These are phyloP conservation scores for Gentiana macrophylla DNA, from an alignment of 257 asterid species.

Conservation along the genomic window DNA sequence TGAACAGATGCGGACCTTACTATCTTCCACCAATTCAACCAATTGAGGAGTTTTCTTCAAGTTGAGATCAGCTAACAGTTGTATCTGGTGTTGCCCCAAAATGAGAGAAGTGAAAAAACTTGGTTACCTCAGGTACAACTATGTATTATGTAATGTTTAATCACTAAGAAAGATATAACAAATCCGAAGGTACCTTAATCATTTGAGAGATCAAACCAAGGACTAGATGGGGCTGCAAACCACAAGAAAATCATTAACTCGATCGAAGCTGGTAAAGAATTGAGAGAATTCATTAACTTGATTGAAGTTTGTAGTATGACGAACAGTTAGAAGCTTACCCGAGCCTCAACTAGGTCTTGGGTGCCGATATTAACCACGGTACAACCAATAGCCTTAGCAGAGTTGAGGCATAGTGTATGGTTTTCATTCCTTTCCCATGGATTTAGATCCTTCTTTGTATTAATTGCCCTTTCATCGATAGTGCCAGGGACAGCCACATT, in stretches of 20 bases:
- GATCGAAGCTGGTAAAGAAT: background rate
- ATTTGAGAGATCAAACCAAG: conserved; percentile 90
- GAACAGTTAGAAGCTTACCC: conserved; percentile 36
- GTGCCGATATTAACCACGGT: conserved; percentile 97
- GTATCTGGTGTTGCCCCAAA: conserved; percentile 47
- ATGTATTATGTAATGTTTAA: background rate
- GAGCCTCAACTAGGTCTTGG: conserved; percentile 80
- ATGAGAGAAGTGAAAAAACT: conserved; percentile 1
- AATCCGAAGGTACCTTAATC: conserved; percentile 49
- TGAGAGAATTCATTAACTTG: background rate
- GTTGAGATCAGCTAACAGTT: conserved; percentile 85
- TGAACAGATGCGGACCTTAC: conserved; percentile 39
- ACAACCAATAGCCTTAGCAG: conserved; percentile 98
- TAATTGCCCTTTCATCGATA: conserved; percentile 92
- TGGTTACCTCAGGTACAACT: background rate
- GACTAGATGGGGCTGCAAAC: conserved; percentile 76
- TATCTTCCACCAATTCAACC: conserved; percentile 85
- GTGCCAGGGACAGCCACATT: conserved; percentile 95
- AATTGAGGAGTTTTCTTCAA: conserved; percentile 89
- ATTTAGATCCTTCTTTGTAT: conserved; percentile 64
- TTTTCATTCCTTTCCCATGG: conserved; percentile 96
- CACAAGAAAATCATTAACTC: conserved; percentile 7
- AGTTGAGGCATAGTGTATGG: conserved; percentile 85
- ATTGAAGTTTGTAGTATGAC: background rate
- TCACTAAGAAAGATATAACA: background rate